Conservation (phyloP, 768 basidiomycete genomes). For the Butyriboletus loyo region DNA sequence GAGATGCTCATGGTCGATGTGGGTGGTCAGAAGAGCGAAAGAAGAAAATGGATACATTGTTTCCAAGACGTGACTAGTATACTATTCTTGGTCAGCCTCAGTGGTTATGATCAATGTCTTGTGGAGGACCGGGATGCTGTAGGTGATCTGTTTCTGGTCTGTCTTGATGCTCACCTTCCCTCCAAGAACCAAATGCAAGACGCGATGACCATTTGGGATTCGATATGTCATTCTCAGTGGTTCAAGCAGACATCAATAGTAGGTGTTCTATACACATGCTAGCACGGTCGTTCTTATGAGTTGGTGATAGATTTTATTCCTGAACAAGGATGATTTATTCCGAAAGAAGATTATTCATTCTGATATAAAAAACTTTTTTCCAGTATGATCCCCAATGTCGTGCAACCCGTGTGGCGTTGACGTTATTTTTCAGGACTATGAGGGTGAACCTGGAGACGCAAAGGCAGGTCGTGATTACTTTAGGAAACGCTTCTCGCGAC, state of each 20-base stretch:
- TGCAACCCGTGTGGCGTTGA: neutral
- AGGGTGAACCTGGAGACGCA: constrained; percentile 71
- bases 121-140: constrained; percentile 92
- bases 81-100: constrained; percentile 85
- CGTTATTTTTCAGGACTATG: constrained; percentile 62
- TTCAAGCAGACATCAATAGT: constrained; percentile 93
- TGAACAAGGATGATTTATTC: constrained; percentile 96
- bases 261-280: constrained; percentile 24
- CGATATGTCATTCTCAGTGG: constrained; percentile 97
- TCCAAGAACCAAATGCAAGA: constrained; percentile 96
- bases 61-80: constrained; percentile 95
- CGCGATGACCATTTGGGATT: constrained; percentile 98
- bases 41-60: constrained; percentile 93
- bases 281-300: neutral
- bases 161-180: neutral
- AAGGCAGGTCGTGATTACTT: constrained; percentile 86
- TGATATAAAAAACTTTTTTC: constrained; percentile 87
- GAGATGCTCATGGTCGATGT: constrained; percentile 94
- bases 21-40: constrained; percentile 89
- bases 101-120: constrained; percentile 92
- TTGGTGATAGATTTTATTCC: constrained; percentile 73
- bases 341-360: constrained; percentile 77
- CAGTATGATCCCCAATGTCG: constrained; percentile 44
- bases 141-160: constrained; percentile 29
- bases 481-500: constrained; percentile 74